Base-by-base conservation (phyloP, 495 filamentous ascomycete species). In the Neurospora sp. region DNA sequence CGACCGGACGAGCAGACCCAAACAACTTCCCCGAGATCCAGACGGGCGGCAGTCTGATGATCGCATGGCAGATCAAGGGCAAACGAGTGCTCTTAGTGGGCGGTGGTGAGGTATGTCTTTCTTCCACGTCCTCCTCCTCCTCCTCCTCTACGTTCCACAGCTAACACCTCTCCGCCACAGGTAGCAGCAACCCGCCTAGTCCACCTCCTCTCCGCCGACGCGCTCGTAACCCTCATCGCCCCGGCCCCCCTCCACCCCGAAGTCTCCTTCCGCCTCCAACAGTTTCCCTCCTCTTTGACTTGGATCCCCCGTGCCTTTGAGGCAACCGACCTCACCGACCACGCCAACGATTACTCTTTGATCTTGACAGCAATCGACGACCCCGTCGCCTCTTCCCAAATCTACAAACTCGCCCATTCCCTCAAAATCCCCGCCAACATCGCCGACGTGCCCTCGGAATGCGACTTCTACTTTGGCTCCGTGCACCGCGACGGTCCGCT, bases 401-500 rank as follows among this genome's bases (percentile, higher is more conserved):
- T 99, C 78, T 98, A 93, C 91, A 93, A 93, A 75, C 87, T 97
- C 0, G 98, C 95, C 85, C 93, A 97, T 77, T 88, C 91, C 78
- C 86, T 84, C 53, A 89, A 89, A 59, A 94, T 98, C 70, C 89
- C 94, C 2, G 94, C 93, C 42, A 99, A 99, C 81, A 96, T 99
- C 70, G 96, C 96, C 73, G 96, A 99, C 81, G 96, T 98, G 2
- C 96, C 96, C 0, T 87, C 94, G 0, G 96, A 98, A 81, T 99
- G 96, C 80, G 96, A 99, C 77, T 99, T 99, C 79, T 99, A 98
- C 82, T 99, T 99, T 81, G 96, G 96, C 68, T 94, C 91, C 81
- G 89, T 98, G 39, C 92, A 99, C 83, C 89, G 96, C 31, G 96
- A 98, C 81, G 96, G 96, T 0, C 96, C 96, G 10, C 81, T 99